Base-by-base conservation (phyloP, 75 land plant species). In the Chamaecyparis obtusa region DNA sequence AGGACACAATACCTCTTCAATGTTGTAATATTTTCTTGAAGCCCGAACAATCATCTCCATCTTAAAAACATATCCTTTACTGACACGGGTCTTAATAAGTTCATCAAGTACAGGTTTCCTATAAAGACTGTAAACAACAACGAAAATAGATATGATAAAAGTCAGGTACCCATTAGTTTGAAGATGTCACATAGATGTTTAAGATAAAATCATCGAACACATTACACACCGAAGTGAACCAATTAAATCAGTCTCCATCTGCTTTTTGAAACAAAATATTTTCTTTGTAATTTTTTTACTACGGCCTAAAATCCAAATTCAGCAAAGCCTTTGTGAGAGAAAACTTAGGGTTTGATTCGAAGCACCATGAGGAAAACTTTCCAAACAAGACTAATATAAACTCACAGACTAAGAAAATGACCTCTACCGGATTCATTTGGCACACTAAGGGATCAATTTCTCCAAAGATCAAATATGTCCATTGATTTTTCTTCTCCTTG, bases 11-110 rank as follows among this genome's bases (percentile, higher is more conserved):
- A 98, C 99, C 99, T 98, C 99, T 89, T 94, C 97, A 88, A 98
- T 96, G 16, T 90, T 92, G 85, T 93, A 93, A 46, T 95, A 93
- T 87, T 94, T 94, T 80, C 99, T 91, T 44, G 95, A 90, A 77
- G 99, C 99, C 51, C 99, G 90, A 41, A 98, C 99, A 92, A 98
- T 98, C 87, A 98, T 96, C 88, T 98, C 99, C 99, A 98, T 98
- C 86, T 98, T 98, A 85, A 98, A 98, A 30, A 96, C 99, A 89
- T 98, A 98, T 44, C 99, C 99, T 90, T 96, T 98, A 87, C 99
- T 98, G 15, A 95, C 99, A 88, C 93, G 92, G 41, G 41, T 39
- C 41, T 39, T 39, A 39, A 39, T 39, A 39, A 39, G 41, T 2
- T 39, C 41, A 39, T 39, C 41, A 39, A 39, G 41, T 39, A 39